Percentiles rank a stretch among this genome's conserved stretches.
Evolutionary conservation across 2,329 filamentous ascomycete genomes (phyloP).

Genomic region (Dothideomycetes sp.): DNA sequence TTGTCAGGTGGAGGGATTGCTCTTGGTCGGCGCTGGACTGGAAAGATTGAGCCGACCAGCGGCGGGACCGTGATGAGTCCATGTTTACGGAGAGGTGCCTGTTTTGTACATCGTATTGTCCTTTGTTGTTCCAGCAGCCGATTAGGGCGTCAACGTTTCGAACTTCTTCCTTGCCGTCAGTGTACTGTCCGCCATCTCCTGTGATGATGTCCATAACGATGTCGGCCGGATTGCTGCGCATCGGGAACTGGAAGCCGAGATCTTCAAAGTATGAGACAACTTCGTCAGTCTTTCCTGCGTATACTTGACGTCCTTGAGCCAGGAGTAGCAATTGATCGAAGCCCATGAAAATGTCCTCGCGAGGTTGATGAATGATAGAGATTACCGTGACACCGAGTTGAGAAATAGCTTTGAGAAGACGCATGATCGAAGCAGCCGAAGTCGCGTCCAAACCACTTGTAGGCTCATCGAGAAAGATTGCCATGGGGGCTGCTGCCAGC

Average conservation of each 20-base stretch:
- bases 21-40: slow-evolving; percentile 32
- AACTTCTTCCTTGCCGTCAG: slow-evolving; percentile 21
- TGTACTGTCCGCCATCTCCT: slow-evolving; percentile 46
- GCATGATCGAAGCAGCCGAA: slow-evolving; percentile 48
- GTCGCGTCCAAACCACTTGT: slow-evolving; percentile 39
- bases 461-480: slow-evolving; percentile 27
- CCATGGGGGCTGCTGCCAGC: slow-evolving; percentile 48
- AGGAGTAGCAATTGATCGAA: slow-evolving; percentile 50
- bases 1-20: slow-evolving; percentile 34
- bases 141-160: slow-evolving; percentile 41
- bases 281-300: slow-evolving; percentile 39
- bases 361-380: slow-evolving; percentile 52
- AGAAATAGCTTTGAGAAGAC: slow-evolving; percentile 45
- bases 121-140: slow-evolving; percentile 34
- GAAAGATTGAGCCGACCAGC: slow-evolving; percentile 22
- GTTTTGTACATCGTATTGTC: slow-evolving; percentile 16
- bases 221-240: slow-evolving; percentile 47
- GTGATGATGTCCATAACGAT: slow-evolving; percentile 54
- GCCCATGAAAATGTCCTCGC: slow-evolving; percentile 49
- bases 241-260: slow-evolving; percentile 42
- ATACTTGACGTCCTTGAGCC: slow-evolving; percentile 46
- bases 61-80: slow-evolving; percentile 18
- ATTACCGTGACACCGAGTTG: slow-evolving; percentile 49
- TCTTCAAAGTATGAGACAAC: slow-evolving; percentile 44
- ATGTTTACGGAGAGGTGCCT: slow-evolving; percentile 17